Evolutionary conservation across 768 basidiomycete species (phyloP).

Genomic region (Kwoniella europaea): DNA sequence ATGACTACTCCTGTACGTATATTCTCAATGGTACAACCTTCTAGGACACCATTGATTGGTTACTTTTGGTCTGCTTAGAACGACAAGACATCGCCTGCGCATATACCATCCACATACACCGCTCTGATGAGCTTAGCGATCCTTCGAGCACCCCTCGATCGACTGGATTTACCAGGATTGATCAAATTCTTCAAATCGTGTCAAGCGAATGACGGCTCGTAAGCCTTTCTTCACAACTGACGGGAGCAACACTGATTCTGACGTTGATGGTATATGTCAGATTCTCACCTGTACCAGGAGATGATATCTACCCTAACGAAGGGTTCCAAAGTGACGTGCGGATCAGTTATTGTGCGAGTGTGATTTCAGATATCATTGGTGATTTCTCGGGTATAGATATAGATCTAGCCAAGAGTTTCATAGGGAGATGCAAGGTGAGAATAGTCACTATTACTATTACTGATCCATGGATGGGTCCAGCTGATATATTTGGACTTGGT

Average conservation of each 20-base stretch:
- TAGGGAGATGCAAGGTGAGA: conserved; percentile 72
- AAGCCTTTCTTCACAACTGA: conserved; percentile 20
- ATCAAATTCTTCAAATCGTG: conserved; percentile 70
- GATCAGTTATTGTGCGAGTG: conserved; percentile 85
- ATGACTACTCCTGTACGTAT: conserved; percentile 62
- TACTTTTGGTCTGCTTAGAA: conserved; percentile 18
- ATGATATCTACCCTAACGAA: conserved; percentile 46
- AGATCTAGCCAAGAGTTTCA: conserved; percentile 67
- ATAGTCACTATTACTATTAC: conserved; percentile 35
- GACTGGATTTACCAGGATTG: conserved; percentile 73
- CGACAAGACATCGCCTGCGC: conserved; percentile 62
- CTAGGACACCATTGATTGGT: neutral
- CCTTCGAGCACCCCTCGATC: conserved; percentile 79
- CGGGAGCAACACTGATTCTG: too few relatives aligned
- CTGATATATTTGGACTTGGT: neutral
- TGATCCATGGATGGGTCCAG: conserved; percentile 1
- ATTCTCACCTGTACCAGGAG: conserved; percentile 53
- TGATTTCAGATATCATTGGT: conserved; percentile 72
- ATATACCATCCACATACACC: conserved; percentile 93
- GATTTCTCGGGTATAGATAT: conserved; percentile 79
- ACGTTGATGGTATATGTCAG: conserved; percentile 27
- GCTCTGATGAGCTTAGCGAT: conserved; percentile 81
- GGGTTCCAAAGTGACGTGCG: conserved; percentile 72
- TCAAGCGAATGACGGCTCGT: conserved; percentile 86
- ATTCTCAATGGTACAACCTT: neutral